These are phyloP conservation scores for Linnemannia schmuckeri DNA, from an alignment of 192 early-diverging fungal species.

Conservation along the genomic window DNA sequence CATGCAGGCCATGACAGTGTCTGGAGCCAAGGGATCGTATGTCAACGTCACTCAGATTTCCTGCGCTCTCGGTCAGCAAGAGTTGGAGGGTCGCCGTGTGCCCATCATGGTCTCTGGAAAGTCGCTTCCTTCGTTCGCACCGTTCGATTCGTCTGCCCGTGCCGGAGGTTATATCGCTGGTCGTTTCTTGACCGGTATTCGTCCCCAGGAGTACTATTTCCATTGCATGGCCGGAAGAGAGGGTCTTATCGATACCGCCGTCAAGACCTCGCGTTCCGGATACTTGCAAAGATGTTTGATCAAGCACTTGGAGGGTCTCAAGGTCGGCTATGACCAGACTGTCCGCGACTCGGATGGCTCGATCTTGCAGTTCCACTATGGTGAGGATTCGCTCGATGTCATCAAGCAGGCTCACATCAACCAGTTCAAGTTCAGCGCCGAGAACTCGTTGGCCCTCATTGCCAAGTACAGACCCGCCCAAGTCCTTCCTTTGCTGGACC, in stretches of 20 bases:
- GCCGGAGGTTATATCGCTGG: conserved; percentile 98
- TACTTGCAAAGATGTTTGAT: conserved; percentile 99
- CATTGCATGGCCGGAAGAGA: conserved; percentile 99
- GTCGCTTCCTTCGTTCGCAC: conserved; percentile 92
- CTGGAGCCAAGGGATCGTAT: conserved; percentile 97
- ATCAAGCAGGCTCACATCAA: conserved; percentile 91
- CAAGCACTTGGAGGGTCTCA: conserved; percentile 97
- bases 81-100: conserved; percentile 97
- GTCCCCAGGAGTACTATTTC: conserved; percentile 93
- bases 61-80: conserved; percentile 97
- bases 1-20: conserved; percentile 99
- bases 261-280: conserved; percentile 99
- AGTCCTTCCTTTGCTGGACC: conserved; percentile 76
- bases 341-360: conserved; percentile 97
- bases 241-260: conserved; percentile 99
- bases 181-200: conserved; percentile 98
- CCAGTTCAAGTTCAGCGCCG: conserved; percentile 94
- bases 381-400: conserved; percentile 98
- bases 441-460: conserved; percentile 88
- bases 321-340: conserved; percentile 96
- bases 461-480: conserved; percentile 83
- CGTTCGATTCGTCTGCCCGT: conserved; percentile 90
- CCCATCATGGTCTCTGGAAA: conserved; percentile 99
- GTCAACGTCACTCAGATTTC: conserved; percentile 98
- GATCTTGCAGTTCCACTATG: conserved; percentile 98